Base-by-base conservation (phyloP, 164 flowering plant genomes). In the Macadamia tetraphylla region DNA sequence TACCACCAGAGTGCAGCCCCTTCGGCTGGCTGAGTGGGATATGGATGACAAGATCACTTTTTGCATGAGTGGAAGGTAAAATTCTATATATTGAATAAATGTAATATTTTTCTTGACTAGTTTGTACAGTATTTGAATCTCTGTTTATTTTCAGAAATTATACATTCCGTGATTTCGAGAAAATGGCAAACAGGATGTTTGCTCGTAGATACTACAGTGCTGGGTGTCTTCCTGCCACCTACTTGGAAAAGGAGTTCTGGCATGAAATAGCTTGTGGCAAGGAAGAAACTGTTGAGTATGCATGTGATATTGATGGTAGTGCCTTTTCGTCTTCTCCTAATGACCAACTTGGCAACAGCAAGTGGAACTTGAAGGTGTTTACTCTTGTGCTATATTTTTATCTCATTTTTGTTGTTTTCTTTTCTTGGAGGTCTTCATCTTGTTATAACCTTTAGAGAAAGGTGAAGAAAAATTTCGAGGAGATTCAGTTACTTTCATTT, bases 301-400 rank as follows among this genome's bases (percentile, higher is more conserved):
- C 99, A 42, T 92, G 97, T 58, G 99, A 95, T 83, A 89, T 95
- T 81, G 99, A 95, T 83, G 99, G 99, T 72, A 95, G 99, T 84
- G 99, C 99, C 66, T 95, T 95, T 76, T 95, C 99, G 67, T 85
- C 89, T 76, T 92, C 96, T 71, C 84, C 88, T 44, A 69, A 7
- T 73, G 97, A 92, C 76, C 87, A 76, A 49, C 95, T 95, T 81
- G 99, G 97, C 60, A 86, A 74, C 72, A 95, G 99, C 89, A 91
- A 85, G 77, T 95, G 98, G 98, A 95, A 95, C 81, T 79, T 95
- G 74, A 91, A 92, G 97, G 99, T 95, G 71, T 74, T 73, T 13
- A 73, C 70, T 53, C 57, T 62, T 58, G 65, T 52, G 11, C 59
- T 56, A n/a, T 56, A n/a, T 65, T 53, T 65, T 53, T 55, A 66